phyloP scores from a whole-genome alignment of 371 early-diverging fungal genomes.

The Blakeslea trispora region DNA sequence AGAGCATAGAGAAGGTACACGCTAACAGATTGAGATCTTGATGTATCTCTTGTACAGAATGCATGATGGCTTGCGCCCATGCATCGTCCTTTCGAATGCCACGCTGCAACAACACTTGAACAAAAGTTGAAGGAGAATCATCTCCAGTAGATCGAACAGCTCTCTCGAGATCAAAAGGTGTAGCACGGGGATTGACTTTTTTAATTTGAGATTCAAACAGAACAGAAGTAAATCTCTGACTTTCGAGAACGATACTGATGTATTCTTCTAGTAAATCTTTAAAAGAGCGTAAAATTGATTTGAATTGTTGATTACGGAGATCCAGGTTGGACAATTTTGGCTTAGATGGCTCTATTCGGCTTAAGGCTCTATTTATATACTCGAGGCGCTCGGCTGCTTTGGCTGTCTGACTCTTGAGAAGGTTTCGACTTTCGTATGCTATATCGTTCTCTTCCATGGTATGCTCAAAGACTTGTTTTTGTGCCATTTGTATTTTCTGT shows the following conservation, averaged over 20 bases:
- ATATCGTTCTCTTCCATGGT: constrained; percentile 1
- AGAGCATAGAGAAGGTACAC: constrained; percentile 6
- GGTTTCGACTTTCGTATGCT: constrained; percentile 1
- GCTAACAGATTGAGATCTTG: constrained; percentile 9
- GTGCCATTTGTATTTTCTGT: constrained; percentile 13
- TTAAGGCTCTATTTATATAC: constrained; percentile 8
- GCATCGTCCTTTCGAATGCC: constrained; percentile 14
- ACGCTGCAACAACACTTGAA: constrained; percentile 23
- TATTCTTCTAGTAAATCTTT: constrained; percentile 20
- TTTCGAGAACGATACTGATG: constrained; percentile 17
- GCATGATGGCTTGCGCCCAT: constrained; percentile 11
- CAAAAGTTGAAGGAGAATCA: constrained; percentile 19
- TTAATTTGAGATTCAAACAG: constrained; percentile 19
- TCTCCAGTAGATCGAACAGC: constrained; percentile 17
- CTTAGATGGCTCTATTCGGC: constrained; percentile 19
- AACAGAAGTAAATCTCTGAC: constrained; percentile 18
- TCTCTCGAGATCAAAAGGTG: constrained; percentile 22
- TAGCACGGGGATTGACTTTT: constrained; percentile 19
- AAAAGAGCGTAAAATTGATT: constrained; percentile 6
- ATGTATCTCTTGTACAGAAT: constrained; percentile 19
- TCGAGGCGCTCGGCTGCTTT: background rate
- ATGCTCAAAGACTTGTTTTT: constrained; percentile 13
- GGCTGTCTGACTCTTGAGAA: constrained; percentile 6
- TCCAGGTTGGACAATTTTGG: constrained; percentile 19
- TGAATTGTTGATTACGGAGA: constrained; percentile 16